Evolutionary conservation across 2,329 filamentous ascomycete species (phyloP).

Genomic region (Trichophyton rubrum): DNA sequence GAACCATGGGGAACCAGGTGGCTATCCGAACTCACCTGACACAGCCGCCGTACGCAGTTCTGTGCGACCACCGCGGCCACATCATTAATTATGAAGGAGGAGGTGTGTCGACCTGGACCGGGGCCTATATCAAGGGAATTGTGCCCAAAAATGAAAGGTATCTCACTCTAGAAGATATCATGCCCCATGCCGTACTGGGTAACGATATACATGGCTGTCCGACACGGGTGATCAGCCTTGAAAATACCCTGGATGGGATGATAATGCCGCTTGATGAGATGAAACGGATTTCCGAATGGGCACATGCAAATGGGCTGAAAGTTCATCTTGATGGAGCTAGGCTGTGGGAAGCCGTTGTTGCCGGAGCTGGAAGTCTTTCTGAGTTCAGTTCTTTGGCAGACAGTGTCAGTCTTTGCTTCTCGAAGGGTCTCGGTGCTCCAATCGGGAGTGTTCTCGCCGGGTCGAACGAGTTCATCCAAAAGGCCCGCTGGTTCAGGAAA

Average conservation of each 20-base stretch:
- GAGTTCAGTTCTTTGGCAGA: constrained; percentile 61
- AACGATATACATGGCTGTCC: constrained; percentile 68
- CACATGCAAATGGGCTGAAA: constrained; percentile 49
- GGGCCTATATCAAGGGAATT: constrained; percentile 56
- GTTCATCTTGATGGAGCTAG: constrained; percentile 71
- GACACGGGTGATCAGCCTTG: constrained; percentile 67
- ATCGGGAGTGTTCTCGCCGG: constrained; percentile 65
- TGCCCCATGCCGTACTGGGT: constrained; percentile 50
- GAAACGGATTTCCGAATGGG: constrained; percentile 57
- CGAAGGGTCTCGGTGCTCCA: constrained; percentile 70
- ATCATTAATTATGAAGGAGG: constrained; percentile 55
- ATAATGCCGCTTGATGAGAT: constrained; percentile 65
- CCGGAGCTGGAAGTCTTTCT: constrained; percentile 52
- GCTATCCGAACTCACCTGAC: constrained; percentile 64
- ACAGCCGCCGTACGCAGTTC: constrained; percentile 66
- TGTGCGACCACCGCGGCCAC: constrained; percentile 69
- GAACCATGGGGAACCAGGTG: constrained; percentile 91
- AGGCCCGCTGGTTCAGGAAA: constrained; percentile 66
- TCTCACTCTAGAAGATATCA: constrained; percentile 64
- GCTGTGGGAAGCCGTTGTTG: constrained; percentile 67
- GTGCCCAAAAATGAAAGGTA: constrained; percentile 58
- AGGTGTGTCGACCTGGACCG: constrained; percentile 58
- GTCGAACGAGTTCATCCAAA: constrained; percentile 45
- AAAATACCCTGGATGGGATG: constrained; percentile 73
- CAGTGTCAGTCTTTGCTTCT: constrained; percentile 65